Base-by-base conservation (phyloP, 805 yeast species). In the Tanozyma kutaoensis region DNA sequence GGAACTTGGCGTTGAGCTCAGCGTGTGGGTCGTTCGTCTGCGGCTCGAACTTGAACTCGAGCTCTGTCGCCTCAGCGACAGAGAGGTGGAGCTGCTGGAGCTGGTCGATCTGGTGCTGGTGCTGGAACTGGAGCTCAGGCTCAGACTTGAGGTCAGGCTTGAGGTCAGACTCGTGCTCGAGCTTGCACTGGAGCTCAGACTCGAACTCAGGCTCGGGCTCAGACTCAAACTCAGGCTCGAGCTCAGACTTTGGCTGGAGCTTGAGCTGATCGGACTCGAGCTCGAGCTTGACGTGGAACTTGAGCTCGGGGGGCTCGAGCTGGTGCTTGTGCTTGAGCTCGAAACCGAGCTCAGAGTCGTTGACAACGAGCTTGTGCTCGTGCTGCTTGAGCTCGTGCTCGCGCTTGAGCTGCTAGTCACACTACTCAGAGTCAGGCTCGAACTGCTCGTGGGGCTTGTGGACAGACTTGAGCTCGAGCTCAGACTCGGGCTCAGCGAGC, bases 71-170 rank as follows among this genome's bases (percentile, higher is more conserved):
- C n/a, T n/a, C n/a, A n/a, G 30, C 15, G 24, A 27, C 13, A 11
- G 19, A 11, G 15, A 17, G 10, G 20, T 15, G 17, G 17, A 15
- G 17, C 17, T 15, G 7, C 7, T 5, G 17, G 7, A 5, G 7
- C 7, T 5, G 17, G 7, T 15, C 5, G 17, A 15, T 5, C 17
- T 15, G 7, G 17, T 5, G 17, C 17, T 23, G 20, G 33, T 20
- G 17, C 20, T 25, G 25, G 29, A 15, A 16, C 25, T 28, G 33
- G 37, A 14, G 22, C 18, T 30, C 22, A 24, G 8, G 19, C 15
- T 14, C 14, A 21, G n/a, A 24, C 23, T 32, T 29, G 33, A 16
- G 30, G 20, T 23, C 24, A 27, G 15, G 24, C 17, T 15, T 5
- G 17, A 15, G 27, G 25, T 11, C 6, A 5, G 22, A 5, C 12